Percentiles rank a stretch among this genome's conserved stretches.
phyloP scores from a whole-genome alignment of 148 eudicot species.

The Hydrangea macrophylla region DNA sequence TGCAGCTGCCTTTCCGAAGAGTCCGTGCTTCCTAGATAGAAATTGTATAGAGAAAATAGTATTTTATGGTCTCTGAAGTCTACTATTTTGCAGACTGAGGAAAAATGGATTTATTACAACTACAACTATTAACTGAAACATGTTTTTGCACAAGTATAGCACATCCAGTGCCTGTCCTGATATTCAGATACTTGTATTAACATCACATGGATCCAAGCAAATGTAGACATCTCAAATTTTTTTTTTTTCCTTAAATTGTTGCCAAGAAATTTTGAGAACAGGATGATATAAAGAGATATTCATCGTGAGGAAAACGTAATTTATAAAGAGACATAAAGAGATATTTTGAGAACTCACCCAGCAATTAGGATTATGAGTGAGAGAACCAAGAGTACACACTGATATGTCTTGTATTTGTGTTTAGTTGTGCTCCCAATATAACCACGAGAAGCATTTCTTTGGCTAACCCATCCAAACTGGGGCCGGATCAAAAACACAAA shows the following conservation, averaged over 20 bases:
- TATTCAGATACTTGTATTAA: not conserved
- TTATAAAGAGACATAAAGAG: not conserved
- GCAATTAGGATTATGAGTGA: slow-evolving; percentile 36
- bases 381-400: slow-evolving; percentile 38
- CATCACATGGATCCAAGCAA: not conserved
- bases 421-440: slow-evolving; percentile 18
- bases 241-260: not conserved
- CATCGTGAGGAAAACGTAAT: not conserved
- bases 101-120: not conserved
- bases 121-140: not conserved
- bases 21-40: not conserved
- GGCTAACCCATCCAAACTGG: slow-evolving; percentile 72
- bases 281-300: not conserved
- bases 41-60: not conserved
- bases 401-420: slow-evolving; percentile 73
- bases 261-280: not conserved
- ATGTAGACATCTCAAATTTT: too few relatives aligned
- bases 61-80: not conserved
- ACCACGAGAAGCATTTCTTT: slow-evolving; percentile 38
- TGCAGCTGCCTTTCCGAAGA: too few relatives aligned
- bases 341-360: slow-evolving; percentile 51
- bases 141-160: not conserved
- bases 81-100: not conserved
- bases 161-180: not conserved
- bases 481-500: slow-evolving; percentile 74